Evolutionary conservation across 2,329 filamentous ascomycete species (phyloP), one percentile per base, ranked within the genome.

Genomic region (Juglanconis sp.): DNA sequence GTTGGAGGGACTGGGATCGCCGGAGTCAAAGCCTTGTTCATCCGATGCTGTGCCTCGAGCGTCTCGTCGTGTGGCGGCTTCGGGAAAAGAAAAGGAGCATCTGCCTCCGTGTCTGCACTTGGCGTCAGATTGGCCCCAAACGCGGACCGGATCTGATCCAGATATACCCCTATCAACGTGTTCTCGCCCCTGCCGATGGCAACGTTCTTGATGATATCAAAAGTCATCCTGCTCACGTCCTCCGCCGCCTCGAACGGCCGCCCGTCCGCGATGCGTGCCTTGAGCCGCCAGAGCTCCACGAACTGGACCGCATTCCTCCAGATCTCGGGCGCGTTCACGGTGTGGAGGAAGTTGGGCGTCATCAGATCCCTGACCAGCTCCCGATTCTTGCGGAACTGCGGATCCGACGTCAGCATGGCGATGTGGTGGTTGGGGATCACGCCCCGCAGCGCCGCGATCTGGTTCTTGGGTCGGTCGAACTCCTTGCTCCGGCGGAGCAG

Each of bases 291-390:
- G 0, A 77, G 63, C 4, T 71, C 63, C 4, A 77, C 61, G 5
- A 77, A 64, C 4, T 64, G 59, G n/a, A 62, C 50, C 9, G 66
- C 67, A 40, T 69, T 72, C 5, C n/a, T 30, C 24, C 17, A 17
- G n/a, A 58, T 53, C n/a, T 30, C 17, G 3, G 73, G 74, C 3
- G 70, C 72, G 1, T 72, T 71, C 34, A 74, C 48, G 1, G 64
- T 63, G 48, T 72, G 65, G 24, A 77, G 62, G 53, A 77, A 76
- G 9, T 54, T 65, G 0, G 73, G 70, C 2, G 72, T 67, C 75
- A 77, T 75, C 6, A 76, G 64, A 46, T 76, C 74, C 48, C 68
- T 66, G 3, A 75, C 61, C 3, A 77, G 67, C 47, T 71, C 68
- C 53, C 67, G 72, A 47, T 74, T 71, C 13, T 46, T 53, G 63